A percentile compares a stretch with the other conserved stretches of the same genome.
Evolutionary conservation across 2,329 filamentous ascomycete species (phyloP).

Genomic region (Esteya vermicola): DNA sequence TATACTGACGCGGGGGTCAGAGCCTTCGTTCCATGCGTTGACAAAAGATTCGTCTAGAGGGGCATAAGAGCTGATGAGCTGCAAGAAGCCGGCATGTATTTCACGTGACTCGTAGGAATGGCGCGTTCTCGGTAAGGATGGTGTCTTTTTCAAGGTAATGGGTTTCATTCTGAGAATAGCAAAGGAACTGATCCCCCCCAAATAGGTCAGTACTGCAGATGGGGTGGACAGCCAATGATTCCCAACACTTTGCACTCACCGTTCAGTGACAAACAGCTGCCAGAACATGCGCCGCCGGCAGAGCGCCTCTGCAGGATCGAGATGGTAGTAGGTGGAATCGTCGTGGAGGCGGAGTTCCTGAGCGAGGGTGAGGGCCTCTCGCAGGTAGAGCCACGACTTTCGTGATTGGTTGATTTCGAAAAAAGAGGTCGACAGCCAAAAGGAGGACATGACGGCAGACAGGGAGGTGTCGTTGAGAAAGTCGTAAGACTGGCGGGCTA

Average conservation of each 20-base stretch:
- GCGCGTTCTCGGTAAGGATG: slow-evolving; percentile 35
- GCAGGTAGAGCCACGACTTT: slow-evolving; percentile 47
- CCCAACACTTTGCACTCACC: too few relatives aligned
- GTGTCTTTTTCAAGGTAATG: slow-evolving; percentile 45
- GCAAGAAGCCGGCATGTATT: slow-evolving; percentile 42
- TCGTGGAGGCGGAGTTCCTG: slow-evolving; percentile 45
- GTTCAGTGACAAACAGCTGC: slow-evolving; percentile 48
- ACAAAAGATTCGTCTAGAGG: slow-evolving; percentile 51
- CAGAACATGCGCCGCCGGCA: slow-evolving; percentile 44
- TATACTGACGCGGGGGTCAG: slow-evolving; percentile 19
- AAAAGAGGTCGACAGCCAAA: slow-evolving; percentile 45
- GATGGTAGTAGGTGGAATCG: slow-evolving; percentile 35
- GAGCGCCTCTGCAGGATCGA: slow-evolving; percentile 34
- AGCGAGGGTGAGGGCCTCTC: slow-evolving; percentile 46
- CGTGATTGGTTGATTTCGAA: slow-evolving; percentile 47
- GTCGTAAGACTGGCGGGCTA: slow-evolving; percentile 40
- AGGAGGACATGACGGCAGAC: slow-evolving; percentile 45
- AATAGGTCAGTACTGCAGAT: too few relatives aligned
- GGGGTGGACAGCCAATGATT: too few relatives aligned
- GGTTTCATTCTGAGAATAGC: slow-evolving; percentile 50
- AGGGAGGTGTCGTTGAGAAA: slow-evolving; percentile 41
- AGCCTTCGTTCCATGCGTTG: slow-evolving; percentile 47
- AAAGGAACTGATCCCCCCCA: slow-evolving; percentile 32
- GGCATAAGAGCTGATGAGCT: slow-evolving; percentile 45
- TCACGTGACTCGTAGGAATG: slow-evolving; percentile 36